phyloP scores from a whole-genome alignment of 2,329 filamentous ascomycete species.

The Arthrobotrys megalospora region DNA sequence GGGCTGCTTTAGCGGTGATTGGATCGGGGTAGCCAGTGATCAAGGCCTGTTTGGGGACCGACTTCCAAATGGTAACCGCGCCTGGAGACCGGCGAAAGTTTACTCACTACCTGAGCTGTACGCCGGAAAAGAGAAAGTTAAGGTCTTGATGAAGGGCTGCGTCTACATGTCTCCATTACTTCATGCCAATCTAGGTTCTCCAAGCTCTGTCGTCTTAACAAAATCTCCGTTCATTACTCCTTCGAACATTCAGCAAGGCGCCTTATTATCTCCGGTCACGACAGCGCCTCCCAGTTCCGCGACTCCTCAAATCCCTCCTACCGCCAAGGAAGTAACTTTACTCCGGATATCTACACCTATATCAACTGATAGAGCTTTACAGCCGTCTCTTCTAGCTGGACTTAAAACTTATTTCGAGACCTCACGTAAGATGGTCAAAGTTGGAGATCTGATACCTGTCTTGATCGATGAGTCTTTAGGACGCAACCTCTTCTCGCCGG shows the following conservation, averaged over 20 bases:
- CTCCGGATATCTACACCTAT: slow-evolving; percentile 90
- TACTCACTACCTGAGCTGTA: slow-evolving; percentile 87
- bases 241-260: slow-evolving; percentile 56
- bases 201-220: slow-evolving; percentile 47
- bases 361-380: slow-evolving; percentile 86
- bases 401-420: slow-evolving; percentile 90
- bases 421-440: slow-evolving; percentile 84
- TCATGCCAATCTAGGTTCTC: slow-evolving; percentile 81
- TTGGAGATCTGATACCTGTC: slow-evolving; percentile 89
- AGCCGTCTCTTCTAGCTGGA: slow-evolving; percentile 87
- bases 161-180: slow-evolving; percentile 88
- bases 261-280: slow-evolving; percentile 66
- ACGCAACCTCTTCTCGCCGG: slow-evolving; percentile 81
- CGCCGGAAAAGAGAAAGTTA: slow-evolving; percentile 69
- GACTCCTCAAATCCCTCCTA: slow-evolving; percentile 73
- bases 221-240: slow-evolving; percentile 51
- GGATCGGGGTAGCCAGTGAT: slow-evolving; percentile 74
- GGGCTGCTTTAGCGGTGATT: slow-evolving; percentile 97
- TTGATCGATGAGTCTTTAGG: slow-evolving; percentile 89
- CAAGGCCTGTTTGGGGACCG: slow-evolving; percentile 66
- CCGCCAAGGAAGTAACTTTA: slow-evolving; percentile 84
- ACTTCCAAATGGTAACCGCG: slow-evolving; percentile 53
- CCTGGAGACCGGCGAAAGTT: slow-evolving; percentile 87
- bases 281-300: slow-evolving; percentile 70
- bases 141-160: slow-evolving; percentile 63